Evolutionary conservation across 768 basidiomycete genomes (phyloP).

Genomic region (Calocybe gangraenosa): DNA sequence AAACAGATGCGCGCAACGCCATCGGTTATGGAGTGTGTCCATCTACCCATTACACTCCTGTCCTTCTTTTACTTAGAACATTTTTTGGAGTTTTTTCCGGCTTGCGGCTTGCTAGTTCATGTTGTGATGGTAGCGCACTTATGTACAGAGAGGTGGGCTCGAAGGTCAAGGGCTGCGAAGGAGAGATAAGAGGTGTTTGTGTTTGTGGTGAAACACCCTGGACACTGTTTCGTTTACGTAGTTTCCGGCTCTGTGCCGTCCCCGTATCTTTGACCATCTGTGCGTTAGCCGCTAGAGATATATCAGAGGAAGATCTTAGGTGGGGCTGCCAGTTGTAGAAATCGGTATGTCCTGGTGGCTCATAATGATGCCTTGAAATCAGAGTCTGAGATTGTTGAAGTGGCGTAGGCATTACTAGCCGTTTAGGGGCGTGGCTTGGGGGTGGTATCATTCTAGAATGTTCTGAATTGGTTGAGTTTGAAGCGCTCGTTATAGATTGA

Average conservation of each 20-base stretch:
- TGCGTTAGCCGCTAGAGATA: conserved; percentile 4
- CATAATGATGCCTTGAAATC: conserved; percentile 12
- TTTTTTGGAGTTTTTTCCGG: conserved; percentile 29
- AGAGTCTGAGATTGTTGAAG: conserved; percentile 35
- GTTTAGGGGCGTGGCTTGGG: conserved; percentile 50
- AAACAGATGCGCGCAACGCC: conserved; percentile 3
- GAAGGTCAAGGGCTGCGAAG: conserved; percentile 11
- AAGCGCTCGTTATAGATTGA: conserved; percentile 14
- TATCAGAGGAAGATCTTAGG: conserved; percentile 7
- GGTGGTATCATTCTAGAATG: conserved; percentile 12
- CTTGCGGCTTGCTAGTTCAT: conserved; percentile 12
- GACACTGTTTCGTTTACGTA: conserved; percentile 22
- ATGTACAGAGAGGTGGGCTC: conserved; percentile 13
- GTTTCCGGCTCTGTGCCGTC: conserved; percentile 21
- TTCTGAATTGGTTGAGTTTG: conserved; percentile 13
- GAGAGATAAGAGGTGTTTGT: conserved; percentile 12
- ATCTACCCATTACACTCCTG: conserved; percentile 24
- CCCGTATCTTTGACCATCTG: conserved; percentile 15
- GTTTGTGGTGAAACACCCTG: conserved; percentile 13
- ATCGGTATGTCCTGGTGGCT: conserved; percentile 6
- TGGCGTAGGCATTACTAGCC: conserved; percentile 71
- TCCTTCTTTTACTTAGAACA: conserved; percentile 40
- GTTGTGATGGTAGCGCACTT: conserved; percentile 15
- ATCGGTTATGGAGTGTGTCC: conserved; percentile 1
- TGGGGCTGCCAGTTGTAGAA: conserved; percentile 12